Conservation (phyloP, 345 rosid species). For the Bretschneidera sinensis region DNA sequence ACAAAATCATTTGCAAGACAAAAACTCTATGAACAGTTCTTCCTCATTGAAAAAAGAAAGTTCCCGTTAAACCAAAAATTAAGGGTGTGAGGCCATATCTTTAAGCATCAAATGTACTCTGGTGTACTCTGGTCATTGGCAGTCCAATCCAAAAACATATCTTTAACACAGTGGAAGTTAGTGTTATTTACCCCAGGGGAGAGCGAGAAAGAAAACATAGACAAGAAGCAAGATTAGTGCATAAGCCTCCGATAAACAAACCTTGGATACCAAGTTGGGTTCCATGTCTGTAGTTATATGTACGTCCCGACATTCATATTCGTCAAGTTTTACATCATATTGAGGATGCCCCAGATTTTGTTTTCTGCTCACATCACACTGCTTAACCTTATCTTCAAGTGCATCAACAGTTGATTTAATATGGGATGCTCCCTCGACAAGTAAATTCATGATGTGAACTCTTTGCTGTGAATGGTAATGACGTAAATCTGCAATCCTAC, state of each 20-base stretch:
- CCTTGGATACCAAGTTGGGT: constrained; percentile 36
- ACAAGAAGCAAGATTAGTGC: constrained; percentile 8
- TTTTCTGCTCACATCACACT: constrained; percentile 25
- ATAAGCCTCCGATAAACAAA: constrained; percentile 18
- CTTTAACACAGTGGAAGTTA: not conserved
- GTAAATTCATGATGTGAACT: constrained; percentile 45
- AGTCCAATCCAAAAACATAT: too few species aligned
- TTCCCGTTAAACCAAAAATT: too few species aligned
- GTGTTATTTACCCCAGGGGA: not conserved
- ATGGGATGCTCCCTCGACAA: constrained; percentile 52
- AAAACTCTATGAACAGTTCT: too few species aligned
- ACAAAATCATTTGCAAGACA: too few species aligned
- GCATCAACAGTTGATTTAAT: constrained; percentile 35
- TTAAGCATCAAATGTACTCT: too few species aligned
- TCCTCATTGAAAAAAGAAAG: too few species aligned
- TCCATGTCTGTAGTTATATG: constrained; percentile 39
- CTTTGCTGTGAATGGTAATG: constrained; percentile 59
- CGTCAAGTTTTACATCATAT: constrained; percentile 38
- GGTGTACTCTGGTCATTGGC: too few species aligned
- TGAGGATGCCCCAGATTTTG: constrained; percentile 28
- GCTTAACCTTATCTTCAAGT: constrained; percentile 48
- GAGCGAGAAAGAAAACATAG: not conserved
- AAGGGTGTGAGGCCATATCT: too few species aligned
- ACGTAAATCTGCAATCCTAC: constrained; percentile 44
- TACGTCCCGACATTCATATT: constrained; percentile 54